Base-by-base conservation (phyloP, 2,329 filamentous ascomycete species). In the Elsinoe perseae region DNA sequence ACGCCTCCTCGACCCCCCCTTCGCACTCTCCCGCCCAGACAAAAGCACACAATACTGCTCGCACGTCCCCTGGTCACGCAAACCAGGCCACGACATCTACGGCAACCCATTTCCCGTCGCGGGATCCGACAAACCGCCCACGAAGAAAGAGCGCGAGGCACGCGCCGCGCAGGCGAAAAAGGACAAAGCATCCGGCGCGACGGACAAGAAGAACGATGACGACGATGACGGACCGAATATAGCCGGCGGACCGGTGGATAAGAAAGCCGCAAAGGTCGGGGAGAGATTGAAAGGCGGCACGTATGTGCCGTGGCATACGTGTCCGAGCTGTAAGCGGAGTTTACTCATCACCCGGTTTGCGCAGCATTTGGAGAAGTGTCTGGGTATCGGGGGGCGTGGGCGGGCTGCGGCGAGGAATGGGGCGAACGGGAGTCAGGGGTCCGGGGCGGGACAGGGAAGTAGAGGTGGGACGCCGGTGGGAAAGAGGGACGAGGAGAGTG, bases 101-200 rank as follows among this genome's bases (percentile, higher is more conserved):
- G 87, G 86, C 52, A 88, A 90, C 70, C 87, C 85, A 25, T 91
- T 87, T 79, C 84, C 87, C 12, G 83, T 83, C 16, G 84, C 85
- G 20, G 59, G 59, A 5, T 80, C 80, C 0, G 83, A 83, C 20
- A 64, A 69, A 12, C 68, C 68, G 0, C 80, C 85, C 59, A 86
- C 86, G 59, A 87, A 87, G 74, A 89, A 78, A 72, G 79, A 89
- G 87, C 77, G 86, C 84, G 68, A 83, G 84, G 74, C 81, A 83
- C 68, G 83, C 81, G 74, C 81, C 21, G 64, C 65, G 44, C 57
- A 59, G 8, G 57, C 57, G 18, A 57, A 58, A 28, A 60, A 59
- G 32, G 50, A 54, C 6, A 56, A 58, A 65, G 73, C 54, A 67
- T 72, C 56, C 61, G 72, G 72, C 50, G 76, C 74, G 20, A 75